These are phyloP conservation scores for Kentomonas sorsogonicus DNA, from an alignment of 208 protist genomes.

Conservation along the genomic window DNA sequence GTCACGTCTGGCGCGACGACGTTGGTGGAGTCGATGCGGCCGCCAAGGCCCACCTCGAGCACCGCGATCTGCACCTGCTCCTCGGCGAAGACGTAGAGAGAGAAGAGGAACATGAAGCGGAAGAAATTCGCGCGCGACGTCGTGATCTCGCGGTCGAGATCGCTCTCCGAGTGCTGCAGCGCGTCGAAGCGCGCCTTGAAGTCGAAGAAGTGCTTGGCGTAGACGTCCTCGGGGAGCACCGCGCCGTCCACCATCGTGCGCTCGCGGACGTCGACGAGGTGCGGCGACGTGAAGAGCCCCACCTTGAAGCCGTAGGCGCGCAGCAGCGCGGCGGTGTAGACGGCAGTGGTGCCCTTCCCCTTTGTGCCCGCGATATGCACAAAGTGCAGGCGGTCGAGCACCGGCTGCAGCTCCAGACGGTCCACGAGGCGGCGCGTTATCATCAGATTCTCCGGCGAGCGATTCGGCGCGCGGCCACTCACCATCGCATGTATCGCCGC, in stretches of 20 bases:
- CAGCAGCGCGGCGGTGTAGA: conserved; percentile 78
- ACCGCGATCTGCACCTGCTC: conserved; percentile 88
- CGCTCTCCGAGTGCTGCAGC: conserved; percentile 47
- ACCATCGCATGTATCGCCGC: conserved; percentile 46
- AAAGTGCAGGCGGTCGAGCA: conserved; percentile 91
- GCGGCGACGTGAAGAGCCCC: conserved; percentile 89
- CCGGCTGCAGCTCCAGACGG: conserved; percentile 87
- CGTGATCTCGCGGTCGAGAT: conserved; percentile 41
- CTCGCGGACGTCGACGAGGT: conserved; percentile 83
- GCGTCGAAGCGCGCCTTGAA: conserved; percentile 49
- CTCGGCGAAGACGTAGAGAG: conserved; percentile 64
- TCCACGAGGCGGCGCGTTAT: conserved; percentile 55
- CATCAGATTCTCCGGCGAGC: conserved; percentile 87
- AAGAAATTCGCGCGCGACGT: conserved; percentile 65
- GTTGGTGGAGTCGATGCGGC: conserved; percentile 91
- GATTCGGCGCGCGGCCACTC: conserved; percentile 24
- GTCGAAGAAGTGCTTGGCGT: conserved; percentile 74
- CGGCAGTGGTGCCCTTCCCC: conserved; percentile 86
- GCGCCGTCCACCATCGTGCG: conserved; percentile 76
- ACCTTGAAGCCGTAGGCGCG: conserved; percentile 78
- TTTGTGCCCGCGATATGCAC: conserved; percentile 92
- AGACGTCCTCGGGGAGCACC: conserved; percentile 52
- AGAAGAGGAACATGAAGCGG: conserved; percentile 82
- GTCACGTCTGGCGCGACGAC: conserved; percentile 76
- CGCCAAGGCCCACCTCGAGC: conserved; percentile 94